Evolutionary conservation across 345 rosid genomes (phyloP).

Genomic region (Euphorbia peplus): DNA sequence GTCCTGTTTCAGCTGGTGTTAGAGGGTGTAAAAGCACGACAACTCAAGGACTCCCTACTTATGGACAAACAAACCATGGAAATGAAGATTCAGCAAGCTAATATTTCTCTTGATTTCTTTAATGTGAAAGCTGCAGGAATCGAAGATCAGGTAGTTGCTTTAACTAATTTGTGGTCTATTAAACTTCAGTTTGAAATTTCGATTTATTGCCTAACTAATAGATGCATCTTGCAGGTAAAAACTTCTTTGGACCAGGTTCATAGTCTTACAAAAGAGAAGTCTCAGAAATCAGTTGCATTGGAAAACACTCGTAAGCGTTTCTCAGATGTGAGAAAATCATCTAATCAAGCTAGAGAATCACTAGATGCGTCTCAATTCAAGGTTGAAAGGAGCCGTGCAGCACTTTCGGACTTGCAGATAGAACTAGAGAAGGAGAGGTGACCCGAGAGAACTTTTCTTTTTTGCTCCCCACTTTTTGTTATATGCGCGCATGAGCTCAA

Average conservation of each 20-base stretch:
- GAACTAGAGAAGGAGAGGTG: slow-evolving; percentile 81
- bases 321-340: slow-evolving; percentile 51
- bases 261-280: slow-evolving; percentile 62
- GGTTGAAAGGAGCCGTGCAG: slow-evolving; percentile 49
- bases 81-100: slow-evolving; percentile 70
- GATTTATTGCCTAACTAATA: slow-evolving; percentile 8
- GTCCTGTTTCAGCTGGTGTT: slow-evolving; percentile 65
- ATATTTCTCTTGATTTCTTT: slow-evolving; percentile 57
- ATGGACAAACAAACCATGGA: slow-evolving; percentile 60
- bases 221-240: slow-evolving; percentile 58
- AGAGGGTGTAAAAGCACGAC: slow-evolving; percentile 77
- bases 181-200: not conserved
- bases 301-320: slow-evolving; percentile 65
- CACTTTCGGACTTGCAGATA: slow-evolving; percentile 49
- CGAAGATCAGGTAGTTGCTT: slow-evolving; percentile 73
- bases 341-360: slow-evolving; percentile 63
- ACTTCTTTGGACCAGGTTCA: slow-evolving; percentile 64
- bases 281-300: slow-evolving; percentile 41
- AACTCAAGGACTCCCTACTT: slow-evolving; percentile 56
- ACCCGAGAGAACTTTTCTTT: not conserved
- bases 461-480: not conserved
- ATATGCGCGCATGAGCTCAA: slow-evolving; percentile 6
- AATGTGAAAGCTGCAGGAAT: slow-evolving; percentile 64
- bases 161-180: not conserved
- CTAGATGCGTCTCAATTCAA: slow-evolving; percentile 61